phyloP scores from a whole-genome alignment of 176 grass and related monocot genomes.

The Panicum miliaceum region DNA sequence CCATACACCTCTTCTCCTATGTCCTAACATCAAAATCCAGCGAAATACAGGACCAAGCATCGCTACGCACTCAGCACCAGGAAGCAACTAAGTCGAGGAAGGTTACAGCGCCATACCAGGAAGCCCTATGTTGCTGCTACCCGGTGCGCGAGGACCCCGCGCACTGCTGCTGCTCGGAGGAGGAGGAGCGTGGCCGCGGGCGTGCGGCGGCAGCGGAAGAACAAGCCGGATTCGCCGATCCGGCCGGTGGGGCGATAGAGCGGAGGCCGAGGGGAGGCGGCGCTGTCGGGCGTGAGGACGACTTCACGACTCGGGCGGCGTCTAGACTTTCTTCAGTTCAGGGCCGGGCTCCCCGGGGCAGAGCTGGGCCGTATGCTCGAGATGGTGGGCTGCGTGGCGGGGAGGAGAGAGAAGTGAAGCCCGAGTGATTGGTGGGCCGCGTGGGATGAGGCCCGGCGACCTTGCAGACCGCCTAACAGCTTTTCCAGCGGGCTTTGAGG shows the following conservation, averaged over 20 bases:
- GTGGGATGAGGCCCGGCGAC: no score
- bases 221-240: constrained; percentile 22
- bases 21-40: neutral
- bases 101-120: neutral
- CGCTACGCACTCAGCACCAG: neutral
- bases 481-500: no score
- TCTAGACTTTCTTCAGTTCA: neutral
- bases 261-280: constrained; percentile 4
- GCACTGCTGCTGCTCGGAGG: neutral
- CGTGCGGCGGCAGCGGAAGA: neutral
- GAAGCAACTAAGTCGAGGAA: neutral
- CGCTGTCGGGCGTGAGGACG: neutral
- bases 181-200: neutral
- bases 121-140: constrained; percentile 22
- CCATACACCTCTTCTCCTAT: neutral
- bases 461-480: no score
- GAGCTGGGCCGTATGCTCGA: neutral
- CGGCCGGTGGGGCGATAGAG: neutral
- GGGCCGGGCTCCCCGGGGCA: no score
- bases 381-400: no score
- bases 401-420: no score
- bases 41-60: neutral
- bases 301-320: neutral
- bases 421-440: no score
- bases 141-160: neutral